Evolutionary conservation across 495 filamentous ascomycete species (phyloP), one percentile per base, ranked within the genome.

Genomic region (Penicillium malachiteum): DNA sequence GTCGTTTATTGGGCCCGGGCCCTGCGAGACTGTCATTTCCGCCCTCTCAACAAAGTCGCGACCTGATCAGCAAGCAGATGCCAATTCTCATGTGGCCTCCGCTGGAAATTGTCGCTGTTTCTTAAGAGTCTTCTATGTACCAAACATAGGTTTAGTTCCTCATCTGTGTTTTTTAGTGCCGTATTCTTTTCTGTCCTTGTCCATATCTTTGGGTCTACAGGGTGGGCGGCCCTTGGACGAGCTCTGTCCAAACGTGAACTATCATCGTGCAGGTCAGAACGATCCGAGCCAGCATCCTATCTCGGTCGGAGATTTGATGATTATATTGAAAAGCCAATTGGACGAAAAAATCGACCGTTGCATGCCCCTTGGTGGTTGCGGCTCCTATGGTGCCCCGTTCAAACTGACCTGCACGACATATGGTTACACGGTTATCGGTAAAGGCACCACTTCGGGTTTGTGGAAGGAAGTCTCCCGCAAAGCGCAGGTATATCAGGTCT

Each of bases 351-450:
- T 70, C 7, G 60, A 70, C 31, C 55, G 63, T 26, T 69, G 50
- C 14, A 69, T 52, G 14, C 64, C 64, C 4, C 39, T 69, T 17
- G 50, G 67, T 1, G 3, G 7, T 18, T 66, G 52, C 50, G 59
- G 69, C 7, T 37, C 60, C 3, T 69, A 54, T 38, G 59, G 74
- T 18, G 69, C 67, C 3, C 57, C 76, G 9, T 80, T 81, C 57
- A 71, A 70, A 55, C 57, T 81, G 1, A 75, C 66, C 10, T 66
- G 71, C 49, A 37, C 63, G 7, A 38, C 35, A 14, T 71, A 76
- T 54, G 70, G 75, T 12, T 81, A 82, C 46, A 80, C 75, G 5
- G 65, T 83, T 26, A 63, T 79, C 41, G 65, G 63, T 12, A 83
- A 83, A 66, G 78, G 73, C 16, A 81, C 78, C 14, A 66, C 65